Conservation (phyloP, 2,329 filamentous ascomycete species). For the Colletotrichum aenigma region DNA sequence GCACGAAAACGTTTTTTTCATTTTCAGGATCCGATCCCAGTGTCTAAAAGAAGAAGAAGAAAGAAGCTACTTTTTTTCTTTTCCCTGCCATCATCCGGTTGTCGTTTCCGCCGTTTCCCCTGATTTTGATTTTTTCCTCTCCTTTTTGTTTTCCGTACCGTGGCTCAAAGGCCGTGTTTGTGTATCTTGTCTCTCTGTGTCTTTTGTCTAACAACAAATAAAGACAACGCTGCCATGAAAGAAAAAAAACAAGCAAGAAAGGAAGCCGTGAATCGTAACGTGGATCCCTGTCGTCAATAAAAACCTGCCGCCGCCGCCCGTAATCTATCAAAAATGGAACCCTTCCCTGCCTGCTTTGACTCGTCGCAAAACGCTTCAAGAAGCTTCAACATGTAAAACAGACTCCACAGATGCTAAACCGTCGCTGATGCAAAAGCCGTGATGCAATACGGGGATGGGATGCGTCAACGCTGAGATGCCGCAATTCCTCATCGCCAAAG, state of each 20-base stretch:
- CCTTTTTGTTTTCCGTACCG: not conserved
- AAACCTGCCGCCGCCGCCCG: not conserved
- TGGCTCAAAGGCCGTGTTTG: not conserved
- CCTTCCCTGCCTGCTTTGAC: not conserved
- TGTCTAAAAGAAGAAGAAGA: not conserved
- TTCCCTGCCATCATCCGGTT: not conserved
- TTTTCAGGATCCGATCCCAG: not conserved
- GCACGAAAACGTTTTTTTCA: not conserved
- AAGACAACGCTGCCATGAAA: not conserved
- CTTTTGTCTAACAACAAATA: not conserved
- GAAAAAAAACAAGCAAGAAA: not conserved
- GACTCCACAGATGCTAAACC: not conserved
- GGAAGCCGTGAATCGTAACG: not conserved
- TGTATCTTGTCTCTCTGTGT: not conserved
- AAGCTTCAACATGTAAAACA: not conserved
- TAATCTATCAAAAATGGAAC: not conserved
- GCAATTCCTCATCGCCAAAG: not conserved
- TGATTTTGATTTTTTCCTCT: not conserved
- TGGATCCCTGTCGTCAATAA: not conserved
- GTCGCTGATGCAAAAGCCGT: conserved; percentile 17
- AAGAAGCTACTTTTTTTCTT: not conserved
- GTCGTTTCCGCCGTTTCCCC: not conserved
- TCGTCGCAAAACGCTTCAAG: not conserved
- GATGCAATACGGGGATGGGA: not conserved
- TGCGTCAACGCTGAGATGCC: not conserved